Evolutionary conservation across 768 basidiomycete genomes (phyloP).

Genomic region (Glaciozyma antarctica): DNA sequence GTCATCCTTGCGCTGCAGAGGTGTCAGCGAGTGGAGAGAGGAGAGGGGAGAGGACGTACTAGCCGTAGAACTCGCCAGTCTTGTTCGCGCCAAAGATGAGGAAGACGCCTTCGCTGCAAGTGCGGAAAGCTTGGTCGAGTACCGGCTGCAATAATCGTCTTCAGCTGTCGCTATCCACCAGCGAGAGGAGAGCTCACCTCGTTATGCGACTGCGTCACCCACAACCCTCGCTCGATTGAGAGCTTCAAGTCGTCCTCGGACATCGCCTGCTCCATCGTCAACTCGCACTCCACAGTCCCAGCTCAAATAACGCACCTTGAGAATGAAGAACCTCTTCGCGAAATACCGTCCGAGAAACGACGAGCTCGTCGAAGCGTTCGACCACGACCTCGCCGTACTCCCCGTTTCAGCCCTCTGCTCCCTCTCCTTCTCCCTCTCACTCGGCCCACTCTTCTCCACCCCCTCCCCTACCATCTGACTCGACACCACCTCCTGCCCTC

Average conservation of each 20-base stretch:
- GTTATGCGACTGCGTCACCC: conserved; percentile 70
- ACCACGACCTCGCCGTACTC: conserved; percentile 45
- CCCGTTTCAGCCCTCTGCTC: neutral
- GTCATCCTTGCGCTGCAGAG: conserved; percentile 53
- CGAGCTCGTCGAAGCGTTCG: conserved; percentile 72
- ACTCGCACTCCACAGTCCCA: too few relatives aligned
- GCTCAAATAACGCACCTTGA: conserved; percentile 26
- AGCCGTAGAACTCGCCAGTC: conserved; percentile 89
- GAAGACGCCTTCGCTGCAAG: conserved; percentile 67
- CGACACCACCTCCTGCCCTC: neutral
- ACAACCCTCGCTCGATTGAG: conserved; percentile 57
- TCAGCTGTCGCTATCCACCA: conserved; percentile 53
- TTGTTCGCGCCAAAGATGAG: conserved; percentile 89
- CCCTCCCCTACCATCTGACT: neutral
- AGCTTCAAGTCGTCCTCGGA: conserved; percentile 33
- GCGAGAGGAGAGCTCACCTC: conserved; percentile 7
- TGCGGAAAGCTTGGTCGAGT: conserved; percentile 86
- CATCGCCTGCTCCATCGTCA: too few relatives aligned
- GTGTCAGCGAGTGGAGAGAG: neutral
- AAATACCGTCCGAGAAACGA: conserved; percentile 65
- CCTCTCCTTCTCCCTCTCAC: conserved; percentile 1
- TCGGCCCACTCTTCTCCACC: neutral
- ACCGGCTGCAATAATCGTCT: conserved; percentile 47
- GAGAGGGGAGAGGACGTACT: conserved; percentile 39
- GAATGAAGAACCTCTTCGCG: conserved; percentile 54